Percentiles rank a stretch among this genome's conserved stretches.
phyloP scores from a whole-genome alignment of 805 yeast species.

The Kuraishia molischiana region DNA sequence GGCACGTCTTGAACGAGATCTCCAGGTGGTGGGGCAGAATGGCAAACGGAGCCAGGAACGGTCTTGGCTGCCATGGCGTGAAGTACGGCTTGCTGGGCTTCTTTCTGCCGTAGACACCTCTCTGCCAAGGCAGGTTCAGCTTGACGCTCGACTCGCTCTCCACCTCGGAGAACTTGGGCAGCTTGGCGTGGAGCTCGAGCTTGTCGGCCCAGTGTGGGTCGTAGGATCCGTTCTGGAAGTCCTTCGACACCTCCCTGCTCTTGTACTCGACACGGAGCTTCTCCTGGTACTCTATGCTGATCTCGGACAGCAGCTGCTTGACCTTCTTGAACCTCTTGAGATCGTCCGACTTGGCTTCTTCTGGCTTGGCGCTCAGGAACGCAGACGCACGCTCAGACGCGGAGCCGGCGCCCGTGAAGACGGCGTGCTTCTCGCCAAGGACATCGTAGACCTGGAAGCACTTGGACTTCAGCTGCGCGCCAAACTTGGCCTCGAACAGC shows the following conservation, averaged over 20 bases:
- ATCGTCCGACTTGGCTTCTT: slow-evolving; percentile 4
- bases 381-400: background rate
- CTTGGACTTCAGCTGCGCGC: slow-evolving; percentile 19
- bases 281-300: slow-evolving; percentile 20
- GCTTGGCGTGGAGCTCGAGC: slow-evolving; percentile 29
- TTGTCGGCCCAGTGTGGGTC: slow-evolving; percentile 38
- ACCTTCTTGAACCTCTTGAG: slow-evolving; percentile 18
- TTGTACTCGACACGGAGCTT: slow-evolving; percentile 17
- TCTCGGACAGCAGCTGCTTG: slow-evolving; percentile 22
- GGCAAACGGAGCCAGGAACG: slow-evolving; percentile 87
- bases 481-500: slow-evolving; percentile 27
- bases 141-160: slow-evolving; percentile 20
- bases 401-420: slow-evolving; percentile 7
- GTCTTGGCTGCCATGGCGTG: slow-evolving; percentile 96
- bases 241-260: background rate
- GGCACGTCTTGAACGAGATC: slow-evolving; percentile 83
- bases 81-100: slow-evolving; percentile 75
- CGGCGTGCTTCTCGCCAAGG: slow-evolving; percentile 12
- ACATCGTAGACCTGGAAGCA: slow-evolving; percentile 25
- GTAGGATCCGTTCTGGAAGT: slow-evolving; percentile 1
- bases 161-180: slow-evolving; percentile 23
- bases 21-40: slow-evolving; percentile 89
- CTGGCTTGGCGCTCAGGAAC: background rate
- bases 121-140: slow-evolving; percentile 77
- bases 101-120: slow-evolving; percentile 67